Conservation (phyloP, 495 filamentous ascomycete species). For the Lasiosphaeria hispida region DNA sequence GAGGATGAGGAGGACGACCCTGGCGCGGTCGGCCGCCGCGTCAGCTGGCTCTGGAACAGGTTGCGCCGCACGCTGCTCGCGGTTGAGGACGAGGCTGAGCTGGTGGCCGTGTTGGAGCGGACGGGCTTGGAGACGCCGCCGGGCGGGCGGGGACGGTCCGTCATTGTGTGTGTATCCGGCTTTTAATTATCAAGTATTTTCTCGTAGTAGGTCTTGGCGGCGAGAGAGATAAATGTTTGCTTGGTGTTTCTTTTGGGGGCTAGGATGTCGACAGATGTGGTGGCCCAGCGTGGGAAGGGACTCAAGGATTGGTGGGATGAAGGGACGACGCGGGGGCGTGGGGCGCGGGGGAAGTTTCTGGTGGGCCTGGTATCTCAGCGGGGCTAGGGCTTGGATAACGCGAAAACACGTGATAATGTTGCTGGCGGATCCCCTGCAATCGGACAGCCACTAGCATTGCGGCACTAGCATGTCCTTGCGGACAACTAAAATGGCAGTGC, state of each 20-base stretch:
- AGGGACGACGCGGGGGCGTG: too few relatives aligned
- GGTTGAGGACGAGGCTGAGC: not conserved
- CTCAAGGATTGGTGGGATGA: too few relatives aligned
- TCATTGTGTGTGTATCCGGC: not conserved
- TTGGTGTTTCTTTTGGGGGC: not conserved
- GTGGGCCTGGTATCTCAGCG: too few relatives aligned
- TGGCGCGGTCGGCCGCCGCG: slow-evolving; percentile 59
- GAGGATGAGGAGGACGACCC: slow-evolving; percentile 7
- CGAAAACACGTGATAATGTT: too few relatives aligned
- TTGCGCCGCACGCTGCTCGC: slow-evolving; percentile 58
- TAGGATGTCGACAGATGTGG: not conserved
- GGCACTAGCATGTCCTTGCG: too few relatives aligned
- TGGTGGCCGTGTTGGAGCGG: slow-evolving; percentile 5
- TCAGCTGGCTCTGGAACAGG: slow-evolving; percentile 70
- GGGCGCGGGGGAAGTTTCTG: too few relatives aligned
- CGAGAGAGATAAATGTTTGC: not conserved
- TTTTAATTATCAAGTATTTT: not conserved
- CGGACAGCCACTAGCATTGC: too few relatives aligned
- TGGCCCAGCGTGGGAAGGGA: not conserved
- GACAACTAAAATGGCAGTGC: too few relatives aligned
- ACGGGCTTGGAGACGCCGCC: not conserved
- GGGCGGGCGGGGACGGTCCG: not conserved
- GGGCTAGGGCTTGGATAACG: too few relatives aligned
- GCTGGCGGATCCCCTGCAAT: too few relatives aligned
- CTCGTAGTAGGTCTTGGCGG: too few relatives aligned